Percentiles rank a stretch among this genome's conserved stretches.
phyloP scores from a whole-genome alignment of 345 rosid genomes.

The Trapa bicornis region DNA sequence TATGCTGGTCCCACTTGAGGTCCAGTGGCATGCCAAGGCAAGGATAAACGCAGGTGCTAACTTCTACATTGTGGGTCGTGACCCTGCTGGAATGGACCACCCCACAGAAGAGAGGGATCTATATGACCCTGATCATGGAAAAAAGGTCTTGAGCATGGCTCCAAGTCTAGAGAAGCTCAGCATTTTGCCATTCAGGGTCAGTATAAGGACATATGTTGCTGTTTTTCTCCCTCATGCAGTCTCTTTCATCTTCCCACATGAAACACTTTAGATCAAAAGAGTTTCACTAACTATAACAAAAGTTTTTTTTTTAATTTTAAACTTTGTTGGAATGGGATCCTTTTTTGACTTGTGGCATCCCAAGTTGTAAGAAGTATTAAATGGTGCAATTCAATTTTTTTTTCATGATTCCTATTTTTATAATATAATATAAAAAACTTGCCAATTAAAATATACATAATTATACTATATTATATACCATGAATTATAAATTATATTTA shows the following conservation, averaged over 20 bases:
- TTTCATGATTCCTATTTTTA: neutral
- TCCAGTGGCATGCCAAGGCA: conserved; percentile 99
- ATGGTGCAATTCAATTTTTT: neutral
- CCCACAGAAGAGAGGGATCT: conserved; percentile 90
- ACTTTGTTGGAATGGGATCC: neutral
- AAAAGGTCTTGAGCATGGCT: conserved; percentile 97
- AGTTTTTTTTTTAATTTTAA: too few species aligned
- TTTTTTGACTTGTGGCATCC: neutral
- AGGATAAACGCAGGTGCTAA: conserved; percentile 94
- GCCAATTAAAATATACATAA: too few species aligned
- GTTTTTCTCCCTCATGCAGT: neutral
- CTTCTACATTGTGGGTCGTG: conserved; percentile 95
- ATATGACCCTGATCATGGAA: conserved; percentile 94
- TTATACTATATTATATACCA: too few species aligned
- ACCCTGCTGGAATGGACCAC: conserved; percentile 98
- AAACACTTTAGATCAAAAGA: too few species aligned
- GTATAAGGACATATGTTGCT: neutral
- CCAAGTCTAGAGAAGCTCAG: conserved; percentile 91
- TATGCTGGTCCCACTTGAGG: conserved; percentile 99
- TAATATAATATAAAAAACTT: too few species aligned
- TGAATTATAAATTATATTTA: too few species aligned
- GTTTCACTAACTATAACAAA: too few species aligned
- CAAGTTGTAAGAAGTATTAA: neutral
- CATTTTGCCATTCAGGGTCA: conserved; percentile 87
- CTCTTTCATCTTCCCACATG: neutral